These are phyloP conservation scores for Ceratocystis ficicola DNA, from an alignment of 2,329 filamentous ascomycete genomes.

Conservation along the genomic window DNA sequence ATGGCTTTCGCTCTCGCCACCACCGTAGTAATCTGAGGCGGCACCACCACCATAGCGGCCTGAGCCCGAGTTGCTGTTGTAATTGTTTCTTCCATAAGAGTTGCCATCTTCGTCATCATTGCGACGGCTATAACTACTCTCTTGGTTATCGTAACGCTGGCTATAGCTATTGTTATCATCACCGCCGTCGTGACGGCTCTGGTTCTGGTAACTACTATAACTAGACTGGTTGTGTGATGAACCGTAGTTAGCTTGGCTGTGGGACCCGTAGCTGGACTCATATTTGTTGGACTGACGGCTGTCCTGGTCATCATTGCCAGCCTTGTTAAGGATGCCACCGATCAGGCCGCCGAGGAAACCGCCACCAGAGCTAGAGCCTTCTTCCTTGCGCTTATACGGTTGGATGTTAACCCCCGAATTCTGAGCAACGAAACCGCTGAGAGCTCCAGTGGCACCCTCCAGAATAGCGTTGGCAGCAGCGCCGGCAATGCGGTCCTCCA, in stretches of 20 bases:
- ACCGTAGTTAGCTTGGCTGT: slow-evolving; percentile 46
- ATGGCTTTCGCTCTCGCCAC: slow-evolving; percentile 35
- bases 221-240: slow-evolving; percentile 48
- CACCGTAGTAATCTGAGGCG: slow-evolving; percentile 39
- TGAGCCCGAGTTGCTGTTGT: slow-evolving; percentile 23
- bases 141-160: slow-evolving; percentile 17
- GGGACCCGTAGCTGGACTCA: slow-evolving; percentile 42
- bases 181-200: slow-evolving; percentile 44
- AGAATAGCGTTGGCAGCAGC: slow-evolving; percentile 46
- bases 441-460: slow-evolving; percentile 43
- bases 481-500: slow-evolving; percentile 45
- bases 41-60: slow-evolving; percentile 35
- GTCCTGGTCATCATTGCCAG: slow-evolving; percentile 33
- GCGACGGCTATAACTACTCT: slow-evolving; percentile 14
- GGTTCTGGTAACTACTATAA: slow-evolving; percentile 50
- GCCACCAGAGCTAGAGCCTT: slow-evolving; percentile 49
- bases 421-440: slow-evolving; percentile 37
- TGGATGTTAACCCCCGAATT: slow-evolving; percentile 36
- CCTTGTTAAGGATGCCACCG: slow-evolving; percentile 44
- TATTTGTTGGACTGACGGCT: slow-evolving; percentile 48
- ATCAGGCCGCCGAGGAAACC: slow-evolving; percentile 59
- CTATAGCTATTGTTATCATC: slow-evolving; percentile 4
- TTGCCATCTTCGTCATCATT: slow-evolving; percentile 10
- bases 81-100: slow-evolving; percentile 9
- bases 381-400: slow-evolving; percentile 31